Conservation (phyloP, 805 yeast genomes). For the Kodamaea kaohsiungensis region DNA sequence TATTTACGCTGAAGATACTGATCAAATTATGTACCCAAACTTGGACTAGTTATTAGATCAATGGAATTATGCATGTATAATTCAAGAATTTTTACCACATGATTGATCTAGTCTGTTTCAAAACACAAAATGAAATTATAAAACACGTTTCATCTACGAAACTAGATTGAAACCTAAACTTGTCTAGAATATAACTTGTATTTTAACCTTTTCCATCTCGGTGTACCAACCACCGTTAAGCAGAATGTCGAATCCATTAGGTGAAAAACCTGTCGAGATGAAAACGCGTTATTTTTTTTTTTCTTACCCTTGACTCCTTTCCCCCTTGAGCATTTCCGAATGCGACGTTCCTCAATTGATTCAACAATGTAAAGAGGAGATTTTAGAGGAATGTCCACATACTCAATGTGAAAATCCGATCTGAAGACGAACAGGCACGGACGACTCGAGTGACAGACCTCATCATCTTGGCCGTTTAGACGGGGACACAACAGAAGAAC, state of each 20-base stretch:
- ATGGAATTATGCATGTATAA: not conserved
- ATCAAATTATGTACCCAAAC: conserved; percentile 64
- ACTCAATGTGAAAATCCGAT: not conserved
- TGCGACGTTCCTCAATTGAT: not conserved
- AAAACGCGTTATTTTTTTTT: not conserved
- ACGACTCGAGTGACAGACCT: not conserved
- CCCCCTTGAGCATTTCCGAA: not conserved
- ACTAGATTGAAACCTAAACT: not conserved
- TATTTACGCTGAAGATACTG: conserved; percentile 61
- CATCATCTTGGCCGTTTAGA: not conserved
- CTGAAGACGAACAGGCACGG: not conserved
- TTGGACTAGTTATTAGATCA: conserved; percentile 24
- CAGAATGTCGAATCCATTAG: too few relatives aligned
- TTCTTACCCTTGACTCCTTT: not conserved
- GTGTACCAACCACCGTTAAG: not conserved
- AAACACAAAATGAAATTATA: not conserved
- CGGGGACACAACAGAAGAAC: not conserved
- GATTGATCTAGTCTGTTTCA: not conserved
- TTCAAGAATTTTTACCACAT: not conserved
- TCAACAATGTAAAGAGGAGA: not conserved
- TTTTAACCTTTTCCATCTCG: not conserved
- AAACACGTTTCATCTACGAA: not conserved
- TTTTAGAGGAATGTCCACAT: not conserved
- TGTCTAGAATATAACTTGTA: not conserved
- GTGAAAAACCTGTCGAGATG: not conserved